These are phyloP conservation scores for Xanthoparmelia taractica DNA, from an alignment of 495 filamentous ascomycete species.

Conservation along the genomic window DNA sequence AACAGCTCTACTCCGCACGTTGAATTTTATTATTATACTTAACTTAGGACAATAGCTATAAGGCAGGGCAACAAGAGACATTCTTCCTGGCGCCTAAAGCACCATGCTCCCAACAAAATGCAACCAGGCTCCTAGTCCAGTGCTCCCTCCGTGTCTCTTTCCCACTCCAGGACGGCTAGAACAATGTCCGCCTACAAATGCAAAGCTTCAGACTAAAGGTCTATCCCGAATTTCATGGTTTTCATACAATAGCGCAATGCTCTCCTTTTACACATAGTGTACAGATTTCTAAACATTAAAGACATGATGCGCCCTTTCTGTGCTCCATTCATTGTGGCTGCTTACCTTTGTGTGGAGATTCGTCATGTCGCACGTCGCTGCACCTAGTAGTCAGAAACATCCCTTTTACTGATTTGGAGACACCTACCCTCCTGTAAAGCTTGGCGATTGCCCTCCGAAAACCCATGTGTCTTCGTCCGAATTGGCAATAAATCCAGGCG, in stretches of 20 bases:
- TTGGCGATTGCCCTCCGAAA: constrained; percentile 23
- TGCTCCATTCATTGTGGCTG: constrained; percentile 11
- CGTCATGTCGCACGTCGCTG: constrained; percentile 11
- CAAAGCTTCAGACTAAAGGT: not conserved
- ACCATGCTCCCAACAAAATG: not conserved
- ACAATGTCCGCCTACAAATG: not conserved
- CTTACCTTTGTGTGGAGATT: constrained; percentile 13
- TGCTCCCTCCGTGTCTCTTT: not conserved
- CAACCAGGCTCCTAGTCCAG: not conserved
- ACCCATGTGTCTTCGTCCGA: constrained; percentile 24
- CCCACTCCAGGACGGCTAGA: constrained; percentile 1
- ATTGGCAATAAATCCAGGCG: constrained; percentile 23
- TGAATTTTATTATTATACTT: not conserved
- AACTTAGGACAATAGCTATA: not conserved
- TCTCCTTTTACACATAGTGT: constrained; percentile 7
- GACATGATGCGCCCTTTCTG: not conserved
- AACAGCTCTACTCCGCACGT: not conserved
- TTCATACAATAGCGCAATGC: not conserved
- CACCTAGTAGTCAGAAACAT: constrained; percentile 6
- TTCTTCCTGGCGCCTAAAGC: not conserved
- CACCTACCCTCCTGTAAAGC: constrained; percentile 22
- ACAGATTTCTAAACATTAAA: constrained; percentile 9
- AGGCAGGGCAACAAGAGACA: not conserved
- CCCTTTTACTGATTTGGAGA: constrained; percentile 10
- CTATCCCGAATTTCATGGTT: not conserved